Conservation (phyloP, 2,329 filamentous ascomycete genomes). For the Teratosphaeria pseudoeucalypti region DNA sequence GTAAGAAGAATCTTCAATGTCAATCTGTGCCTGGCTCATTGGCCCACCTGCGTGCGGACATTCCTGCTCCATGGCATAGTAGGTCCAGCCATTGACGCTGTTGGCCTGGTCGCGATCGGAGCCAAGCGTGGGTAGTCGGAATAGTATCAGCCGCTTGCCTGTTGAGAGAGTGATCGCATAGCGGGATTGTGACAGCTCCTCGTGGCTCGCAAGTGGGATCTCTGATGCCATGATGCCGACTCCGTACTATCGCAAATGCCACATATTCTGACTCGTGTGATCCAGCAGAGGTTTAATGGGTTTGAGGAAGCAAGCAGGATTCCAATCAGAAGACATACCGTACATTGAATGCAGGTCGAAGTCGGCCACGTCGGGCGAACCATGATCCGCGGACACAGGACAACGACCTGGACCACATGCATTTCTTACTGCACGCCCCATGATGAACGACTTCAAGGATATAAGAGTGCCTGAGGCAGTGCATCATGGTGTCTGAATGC, state of each 20-base stretch:
- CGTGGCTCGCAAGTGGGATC: not conserved
- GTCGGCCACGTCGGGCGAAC: not conserved
- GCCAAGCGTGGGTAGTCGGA: conserved; percentile 5
- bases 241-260: not conserved
- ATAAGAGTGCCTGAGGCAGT: no score
- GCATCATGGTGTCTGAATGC: no score
- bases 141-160: conserved; percentile 6
- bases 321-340: not conserved
- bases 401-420: no score
- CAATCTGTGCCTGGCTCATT: conserved; percentile 8
- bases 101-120: not conserved
- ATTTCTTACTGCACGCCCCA: no score
- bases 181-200: conserved; percentile 1
- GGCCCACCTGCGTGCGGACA: conserved; percentile 9
- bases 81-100: conserved; percentile 7
- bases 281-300: not conserved
- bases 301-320: not conserved
- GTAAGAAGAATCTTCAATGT: conserved; percentile 8
- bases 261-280: not conserved
- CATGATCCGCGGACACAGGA: not conserved
- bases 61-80: conserved; percentile 9
- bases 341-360: no score
- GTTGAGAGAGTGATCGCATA: conserved; percentile 5
- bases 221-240: not conserved
- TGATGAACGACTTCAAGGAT: no score